Evolutionary conservation across 2,329 filamentous ascomycete species (phyloP).

Genomic region (Botryotinia narcissicola): DNA sequence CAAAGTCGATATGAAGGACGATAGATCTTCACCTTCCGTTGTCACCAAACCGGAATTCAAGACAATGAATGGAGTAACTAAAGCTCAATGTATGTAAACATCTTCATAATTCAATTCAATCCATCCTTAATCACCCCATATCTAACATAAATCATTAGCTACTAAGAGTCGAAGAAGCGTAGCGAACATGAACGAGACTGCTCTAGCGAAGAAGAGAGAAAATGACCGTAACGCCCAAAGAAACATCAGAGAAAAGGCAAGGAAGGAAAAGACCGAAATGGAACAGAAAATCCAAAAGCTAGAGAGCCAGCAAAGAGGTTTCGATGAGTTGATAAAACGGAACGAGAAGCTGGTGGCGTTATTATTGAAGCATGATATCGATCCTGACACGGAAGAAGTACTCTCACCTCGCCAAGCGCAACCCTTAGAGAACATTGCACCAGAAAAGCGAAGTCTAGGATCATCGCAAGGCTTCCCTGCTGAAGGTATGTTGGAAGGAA

Average conservation of each 20-base stretch:
- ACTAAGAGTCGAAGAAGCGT: conserved; percentile 6
- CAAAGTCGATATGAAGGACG: not conserved
- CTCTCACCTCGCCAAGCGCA: not conserved
- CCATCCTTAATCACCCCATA: not conserved
- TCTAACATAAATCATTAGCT: not conserved
- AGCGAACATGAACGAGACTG: conserved; percentile 3
- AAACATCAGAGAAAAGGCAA: not conserved
- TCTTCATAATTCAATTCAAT: not conserved
- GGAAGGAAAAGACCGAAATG: not conserved
- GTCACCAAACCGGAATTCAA: not conserved
- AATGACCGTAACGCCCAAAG: conserved; percentile 11
- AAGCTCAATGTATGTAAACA: not conserved
- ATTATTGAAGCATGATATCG: not conserved
- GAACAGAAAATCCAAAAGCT: not conserved
- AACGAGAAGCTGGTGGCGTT: not conserved
- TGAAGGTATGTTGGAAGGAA: not conserved
- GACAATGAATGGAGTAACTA: not conserved
- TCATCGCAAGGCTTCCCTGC: not conserved
- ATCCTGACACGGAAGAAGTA: not conserved
- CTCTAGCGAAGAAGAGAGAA: conserved; percentile 9
- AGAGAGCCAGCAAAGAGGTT: not conserved
- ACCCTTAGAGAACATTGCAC: not conserved
- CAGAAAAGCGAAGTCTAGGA: not conserved
- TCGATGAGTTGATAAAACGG: not conserved
- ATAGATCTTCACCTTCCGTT: not conserved